phyloP scores from a whole-genome alignment of 2,329 filamentous ascomycete genomes.

The Diplodia seriata region DNA sequence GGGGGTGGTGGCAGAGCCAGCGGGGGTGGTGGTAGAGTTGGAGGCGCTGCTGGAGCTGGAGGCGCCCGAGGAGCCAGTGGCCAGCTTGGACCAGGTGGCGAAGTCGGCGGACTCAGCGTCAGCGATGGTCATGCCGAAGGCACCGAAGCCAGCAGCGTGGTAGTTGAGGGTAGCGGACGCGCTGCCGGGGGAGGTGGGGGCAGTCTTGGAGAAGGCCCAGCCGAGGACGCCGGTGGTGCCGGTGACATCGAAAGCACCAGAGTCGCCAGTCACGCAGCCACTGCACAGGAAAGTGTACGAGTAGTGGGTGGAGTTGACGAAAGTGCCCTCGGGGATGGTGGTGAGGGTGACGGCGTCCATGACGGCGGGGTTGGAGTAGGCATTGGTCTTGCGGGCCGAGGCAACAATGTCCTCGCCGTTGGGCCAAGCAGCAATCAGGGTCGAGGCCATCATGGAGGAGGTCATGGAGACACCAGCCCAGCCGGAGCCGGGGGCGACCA shows the following conservation, averaged over 20 bases:
- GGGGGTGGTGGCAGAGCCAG: slow-evolving; percentile 25
- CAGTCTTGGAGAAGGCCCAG: slow-evolving; percentile 42
- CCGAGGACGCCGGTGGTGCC: slow-evolving; percentile 41
- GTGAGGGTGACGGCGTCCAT: slow-evolving; percentile 51
- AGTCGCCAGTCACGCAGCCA: slow-evolving; percentile 44
- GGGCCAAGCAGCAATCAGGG: slow-evolving; percentile 63
- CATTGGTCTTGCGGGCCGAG: slow-evolving; percentile 54
- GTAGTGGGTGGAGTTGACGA: slow-evolving; percentile 60
- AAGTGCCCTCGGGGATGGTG: slow-evolving; percentile 60
- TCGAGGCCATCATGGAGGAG: slow-evolving; percentile 57
- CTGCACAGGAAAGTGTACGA: slow-evolving; percentile 63
- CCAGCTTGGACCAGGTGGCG: slow-evolving; percentile 46
- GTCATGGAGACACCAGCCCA: slow-evolving; percentile 61
- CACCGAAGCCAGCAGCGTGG: slow-evolving; percentile 45
- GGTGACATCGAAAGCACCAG: slow-evolving; percentile 39
- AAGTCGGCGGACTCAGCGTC: slow-evolving; percentile 44
- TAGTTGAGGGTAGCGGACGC: slow-evolving; percentile 40
- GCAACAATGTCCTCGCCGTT: slow-evolving; percentile 56
- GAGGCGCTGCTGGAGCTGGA: slow-evolving; percentile 39
- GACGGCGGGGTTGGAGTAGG: slow-evolving; percentile 58
- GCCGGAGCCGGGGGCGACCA: slow-evolving; percentile 55
- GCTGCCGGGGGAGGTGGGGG: slow-evolving; percentile 40
- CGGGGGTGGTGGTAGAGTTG: slow-evolving; percentile 34
- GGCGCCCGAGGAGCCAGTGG: slow-evolving; percentile 37
- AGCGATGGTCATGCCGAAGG: slow-evolving; percentile 42